phyloP scores from a whole-genome alignment of 1,284 basidiomycete species.

The Trichosporon faecale region DNA sequence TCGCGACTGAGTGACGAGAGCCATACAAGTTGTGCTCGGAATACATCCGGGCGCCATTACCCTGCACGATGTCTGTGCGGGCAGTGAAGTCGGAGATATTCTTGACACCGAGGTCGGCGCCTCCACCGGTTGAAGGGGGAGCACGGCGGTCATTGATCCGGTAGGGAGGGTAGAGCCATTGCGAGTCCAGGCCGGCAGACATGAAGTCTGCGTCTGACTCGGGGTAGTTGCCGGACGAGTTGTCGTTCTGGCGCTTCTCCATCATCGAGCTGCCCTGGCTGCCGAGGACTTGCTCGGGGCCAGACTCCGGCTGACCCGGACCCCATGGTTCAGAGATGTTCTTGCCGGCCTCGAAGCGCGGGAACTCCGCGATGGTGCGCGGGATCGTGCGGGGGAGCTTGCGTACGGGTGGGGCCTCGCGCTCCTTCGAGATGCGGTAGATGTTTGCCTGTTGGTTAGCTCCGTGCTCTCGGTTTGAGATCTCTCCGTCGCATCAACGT shows the following conservation, averaged over 20 bases:
- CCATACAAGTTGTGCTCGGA: conserved; percentile 65
- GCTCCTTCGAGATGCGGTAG: conserved; percentile 27
- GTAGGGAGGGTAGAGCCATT: conserved; percentile 37
- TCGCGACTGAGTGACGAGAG: conserved; percentile 66
- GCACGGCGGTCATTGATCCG: conserved; percentile 29
- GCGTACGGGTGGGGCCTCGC: conserved; percentile 23
- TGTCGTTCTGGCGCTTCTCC: neutral
- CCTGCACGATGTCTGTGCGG: conserved; percentile 58
- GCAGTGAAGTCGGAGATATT: conserved; percentile 39
- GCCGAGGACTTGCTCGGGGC: neutral
- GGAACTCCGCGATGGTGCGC: conserved; percentile 17
- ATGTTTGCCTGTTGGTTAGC: conserved; percentile 26
- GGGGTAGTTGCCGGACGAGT: conserved; percentile 2
- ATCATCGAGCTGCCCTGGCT: neutral
- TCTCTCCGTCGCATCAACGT: neutral
- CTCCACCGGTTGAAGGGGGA: conserved; percentile 23
- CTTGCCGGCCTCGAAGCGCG: conserved; percentile 19
- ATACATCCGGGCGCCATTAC: conserved; percentile 64
- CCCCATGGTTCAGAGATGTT: conserved; percentile 27
- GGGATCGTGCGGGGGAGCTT: conserved; percentile 22
- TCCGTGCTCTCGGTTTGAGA: neutral
- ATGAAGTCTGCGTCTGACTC: conserved; percentile 26
- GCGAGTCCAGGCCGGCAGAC: conserved; percentile 23
- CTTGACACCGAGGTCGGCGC: conserved; percentile 24
- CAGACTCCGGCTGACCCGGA: neutral